Percentiles rank a stretch among this genome's conserved stretches.
phyloP scores from a whole-genome alignment of 805 yeast genomes.

The Saturnispora silvae region DNA sequence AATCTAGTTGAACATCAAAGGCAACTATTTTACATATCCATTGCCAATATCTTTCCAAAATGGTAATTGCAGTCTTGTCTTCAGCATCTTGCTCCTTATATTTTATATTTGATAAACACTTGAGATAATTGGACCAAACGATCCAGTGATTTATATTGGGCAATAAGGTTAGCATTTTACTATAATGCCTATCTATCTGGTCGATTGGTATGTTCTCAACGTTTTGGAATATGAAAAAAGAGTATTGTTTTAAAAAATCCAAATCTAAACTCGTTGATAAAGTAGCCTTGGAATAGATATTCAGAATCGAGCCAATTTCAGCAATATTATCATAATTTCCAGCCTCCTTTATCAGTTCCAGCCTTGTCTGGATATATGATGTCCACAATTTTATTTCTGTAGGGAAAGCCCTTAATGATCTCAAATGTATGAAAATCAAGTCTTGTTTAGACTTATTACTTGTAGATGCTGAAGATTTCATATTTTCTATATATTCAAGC shows the following conservation, averaged over 20 bases:
- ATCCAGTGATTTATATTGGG: not conserved
- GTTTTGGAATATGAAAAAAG: too few species aligned
- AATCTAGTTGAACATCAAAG: not conserved
- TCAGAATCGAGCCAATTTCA: slow-evolving; percentile 1
- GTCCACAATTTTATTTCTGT: slow-evolving; percentile 2
- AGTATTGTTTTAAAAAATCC: too few species aligned
- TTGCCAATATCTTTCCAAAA: not conserved
- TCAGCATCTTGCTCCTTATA: too few species aligned
- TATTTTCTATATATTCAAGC: not conserved
- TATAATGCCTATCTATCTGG: too few species aligned
- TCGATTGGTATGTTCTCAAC: too few species aligned
- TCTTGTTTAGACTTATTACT: too few species aligned
- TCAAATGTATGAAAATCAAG: not conserved
- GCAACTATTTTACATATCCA: not conserved
- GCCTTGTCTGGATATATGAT: not conserved
- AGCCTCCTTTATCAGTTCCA: not conserved
- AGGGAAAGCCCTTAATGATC: not conserved
- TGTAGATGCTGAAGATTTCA: too few species aligned
- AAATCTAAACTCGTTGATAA: too few species aligned
- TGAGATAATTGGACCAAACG: slow-evolving; percentile 7
- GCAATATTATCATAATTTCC: not conserved
- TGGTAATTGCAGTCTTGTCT: not conserved
- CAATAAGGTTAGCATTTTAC: too few species aligned
- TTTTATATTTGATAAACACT: not conserved
- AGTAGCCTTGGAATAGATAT: too few species aligned